phyloP scores from a whole-genome alignment of 768 basidiomycete genomes.

The Pleurotus sapidus region DNA sequence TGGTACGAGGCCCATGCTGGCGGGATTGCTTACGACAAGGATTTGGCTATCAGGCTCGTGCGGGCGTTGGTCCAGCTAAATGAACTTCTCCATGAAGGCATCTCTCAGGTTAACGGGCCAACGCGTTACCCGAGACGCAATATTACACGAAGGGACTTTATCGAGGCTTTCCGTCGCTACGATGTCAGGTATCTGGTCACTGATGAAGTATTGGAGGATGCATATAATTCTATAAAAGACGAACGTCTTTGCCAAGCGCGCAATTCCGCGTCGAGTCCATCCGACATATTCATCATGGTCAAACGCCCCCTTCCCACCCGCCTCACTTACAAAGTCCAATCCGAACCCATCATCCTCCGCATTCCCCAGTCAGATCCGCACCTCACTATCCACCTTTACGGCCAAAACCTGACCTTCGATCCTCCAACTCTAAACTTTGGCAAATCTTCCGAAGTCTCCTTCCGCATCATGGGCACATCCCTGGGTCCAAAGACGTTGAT shows the following conservation, averaged over 20 bases:
- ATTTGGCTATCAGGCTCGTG: constrained; percentile 73
- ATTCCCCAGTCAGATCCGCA: constrained; percentile 84
- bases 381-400: constrained; percentile 79
- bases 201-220: constrained; percentile 71
- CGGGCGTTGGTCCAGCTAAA: constrained; percentile 86
- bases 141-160: constrained; percentile 75
- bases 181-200: constrained; percentile 71
- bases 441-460: constrained; percentile 78
- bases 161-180: constrained; percentile 76
- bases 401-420: constrained; percentile 87
- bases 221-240: constrained; percentile 73
- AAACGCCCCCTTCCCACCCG: constrained; percentile 74
- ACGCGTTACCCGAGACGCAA: constrained; percentile 53
- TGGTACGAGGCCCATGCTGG: constrained; percentile 90
- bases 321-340: constrained; percentile 85
- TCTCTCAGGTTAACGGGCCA: constrained; percentile 57
- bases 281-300: constrained; percentile 61
- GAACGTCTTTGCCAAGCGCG: constrained; percentile 76
- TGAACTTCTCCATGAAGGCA: constrained; percentile 78
- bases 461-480: constrained; percentile 84
- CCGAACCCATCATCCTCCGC: constrained; percentile 82
- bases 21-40: constrained; percentile 77
- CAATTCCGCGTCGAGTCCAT: constrained; percentile 33
- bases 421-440: constrained; percentile 80
- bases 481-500: constrained; percentile 82